Evolutionary conservation across 1,284 basidiomycete genomes (phyloP).

Genomic region (Cryptococcus sp.): DNA sequence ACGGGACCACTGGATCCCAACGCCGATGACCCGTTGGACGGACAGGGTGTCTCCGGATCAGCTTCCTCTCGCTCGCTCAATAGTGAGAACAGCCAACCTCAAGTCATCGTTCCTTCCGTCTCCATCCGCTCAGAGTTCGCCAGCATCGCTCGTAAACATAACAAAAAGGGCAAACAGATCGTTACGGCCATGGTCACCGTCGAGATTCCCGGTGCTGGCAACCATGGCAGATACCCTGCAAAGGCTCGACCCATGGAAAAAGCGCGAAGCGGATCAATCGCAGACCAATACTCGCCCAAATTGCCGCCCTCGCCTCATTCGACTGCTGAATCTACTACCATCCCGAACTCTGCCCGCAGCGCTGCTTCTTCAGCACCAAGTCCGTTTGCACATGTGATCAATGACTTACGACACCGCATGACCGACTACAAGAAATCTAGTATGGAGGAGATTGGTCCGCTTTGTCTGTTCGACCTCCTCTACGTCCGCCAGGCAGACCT

Average conservation of each 20-base stretch:
- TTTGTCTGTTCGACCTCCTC: constrained; percentile 88
- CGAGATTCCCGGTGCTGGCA: constrained; percentile 75
- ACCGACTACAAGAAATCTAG: constrained; percentile 94
- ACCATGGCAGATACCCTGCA: constrained; percentile 36
- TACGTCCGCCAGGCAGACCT: constrained; percentile 82
- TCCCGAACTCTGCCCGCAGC: constrained; percentile 11
- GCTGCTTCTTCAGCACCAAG: constrained; percentile 37
- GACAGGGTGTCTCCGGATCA: constrained; percentile 53
- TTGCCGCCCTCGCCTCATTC: constrained; percentile 41
- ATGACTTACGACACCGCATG: constrained; percentile 82
- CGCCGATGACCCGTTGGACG: constrained; percentile 77
- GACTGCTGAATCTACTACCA: constrained; percentile 17
- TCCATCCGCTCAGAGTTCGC: constrained; percentile 85
- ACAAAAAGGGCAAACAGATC: constrained; percentile 60
- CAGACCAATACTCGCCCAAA: constrained; percentile 32
- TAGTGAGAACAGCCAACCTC: constrained; percentile 52
- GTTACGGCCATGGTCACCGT: constrained; percentile 88
- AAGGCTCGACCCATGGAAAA: constrained; percentile 29
- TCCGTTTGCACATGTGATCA: constrained; percentile 71
- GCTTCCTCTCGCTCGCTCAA: constrained; percentile 46
- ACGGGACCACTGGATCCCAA: constrained; percentile 59
- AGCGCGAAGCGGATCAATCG: constrained; percentile 13
- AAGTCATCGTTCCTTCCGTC: constrained; percentile 82
- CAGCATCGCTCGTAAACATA: constrained; percentile 66
- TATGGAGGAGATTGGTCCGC: constrained; percentile 72